Base-by-base conservation (phyloP, 768 basidiomycete species). In the Rhodotorula paludigena region DNA sequence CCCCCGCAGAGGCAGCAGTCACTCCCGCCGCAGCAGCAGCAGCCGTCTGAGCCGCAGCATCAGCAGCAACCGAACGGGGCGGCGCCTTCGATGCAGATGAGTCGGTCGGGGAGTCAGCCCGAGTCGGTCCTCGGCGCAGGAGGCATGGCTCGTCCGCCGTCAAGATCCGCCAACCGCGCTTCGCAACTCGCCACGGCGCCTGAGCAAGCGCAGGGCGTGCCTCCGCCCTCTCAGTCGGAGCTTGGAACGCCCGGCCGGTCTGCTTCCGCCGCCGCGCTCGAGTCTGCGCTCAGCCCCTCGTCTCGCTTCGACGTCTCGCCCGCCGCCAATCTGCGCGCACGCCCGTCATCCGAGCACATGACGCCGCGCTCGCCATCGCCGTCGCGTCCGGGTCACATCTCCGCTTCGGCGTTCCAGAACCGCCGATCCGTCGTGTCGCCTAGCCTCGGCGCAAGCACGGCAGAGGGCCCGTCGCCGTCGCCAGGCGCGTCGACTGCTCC, bases 361-460 rank as follows among this genome's bases (percentile, higher is more conserved):
- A 5, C 56, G 0, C 33, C 57, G 32, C 42, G 53, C 10, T 54
- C 58, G 12, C 30, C 41, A 2, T 30, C 63, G 1, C 35, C 52
- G 9, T 28, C 47, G 21, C 32, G 47, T 23, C 63, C 71, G 9
- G 66, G 71, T 4, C 71, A 64, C 60, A 66, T 67, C 39, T 45
- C 63, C 15, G 71, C 71, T 0, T 38, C 33, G 8, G 71, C 71
- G 28, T 72, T 72, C 66, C 66, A 68, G 60, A 64, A 61, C 7
- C 66, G 66, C 0, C 54, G 44, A 15, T 45, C 49, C 11, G 30
- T 36, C 38, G 52, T 60, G 45, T 48, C 53, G 11, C 57, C 61
- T n/a, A 14, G 18, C 20, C 66, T 38, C 18, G 42, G 32, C 28
- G 52, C 57, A 73, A 80, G 75, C 75, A 21, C n/a, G 33, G 25